phyloP scores from a whole-genome alignment of 768 basidiomycete species.

The Pulveroboletus sp. region DNA sequence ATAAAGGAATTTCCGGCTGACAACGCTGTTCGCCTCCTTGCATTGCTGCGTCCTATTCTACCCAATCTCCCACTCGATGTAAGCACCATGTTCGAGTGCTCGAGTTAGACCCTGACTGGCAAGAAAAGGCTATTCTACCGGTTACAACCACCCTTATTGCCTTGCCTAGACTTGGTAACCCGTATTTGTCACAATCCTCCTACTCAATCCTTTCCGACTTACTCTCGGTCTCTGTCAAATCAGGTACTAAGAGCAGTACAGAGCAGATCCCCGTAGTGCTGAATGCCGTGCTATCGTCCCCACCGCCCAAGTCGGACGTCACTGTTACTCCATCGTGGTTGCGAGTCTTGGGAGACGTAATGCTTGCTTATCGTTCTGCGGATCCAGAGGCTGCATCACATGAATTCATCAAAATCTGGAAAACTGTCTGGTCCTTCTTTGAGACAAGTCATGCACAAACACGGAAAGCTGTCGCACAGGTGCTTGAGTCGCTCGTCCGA shows the following conservation, averaged over 20 bases:
- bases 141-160: slow-evolving; percentile 70
- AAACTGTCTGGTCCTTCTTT: slow-evolving; percentile 68
- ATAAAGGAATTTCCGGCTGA: slow-evolving; percentile 59
- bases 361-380: slow-evolving; percentile 56
- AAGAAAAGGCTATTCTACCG: slow-evolving; percentile 59
- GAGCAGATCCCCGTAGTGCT: slow-evolving; percentile 60
- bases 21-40: slow-evolving; percentile 71
- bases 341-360: slow-evolving; percentile 64
- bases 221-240: slow-evolving; percentile 51
- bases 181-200: slow-evolving; percentile 83
- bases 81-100: slow-evolving; percentile 30
- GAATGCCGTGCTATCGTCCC: slow-evolving; percentile 60
- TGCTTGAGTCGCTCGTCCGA: slow-evolving; percentile 58
- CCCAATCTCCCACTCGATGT: slow-evolving; percentile 63
- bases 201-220: slow-evolving; percentile 85
- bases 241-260: slow-evolving; percentile 44
- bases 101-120: slow-evolving; percentile 11
- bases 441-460: slow-evolving; percentile 60
- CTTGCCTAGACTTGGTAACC: slow-evolving; percentile 82
- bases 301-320: slow-evolving; percentile 65
- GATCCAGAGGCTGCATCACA: slow-evolving; percentile 46
- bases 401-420: slow-evolving; percentile 67
- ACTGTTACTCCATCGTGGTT: slow-evolving; percentile 76
- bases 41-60: slow-evolving; percentile 62
- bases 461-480: slow-evolving; percentile 58